These are phyloP conservation scores for Botrytis galanthina DNA, from an alignment of 2,329 filamentous ascomycete genomes.

Conservation along the genomic window DNA sequence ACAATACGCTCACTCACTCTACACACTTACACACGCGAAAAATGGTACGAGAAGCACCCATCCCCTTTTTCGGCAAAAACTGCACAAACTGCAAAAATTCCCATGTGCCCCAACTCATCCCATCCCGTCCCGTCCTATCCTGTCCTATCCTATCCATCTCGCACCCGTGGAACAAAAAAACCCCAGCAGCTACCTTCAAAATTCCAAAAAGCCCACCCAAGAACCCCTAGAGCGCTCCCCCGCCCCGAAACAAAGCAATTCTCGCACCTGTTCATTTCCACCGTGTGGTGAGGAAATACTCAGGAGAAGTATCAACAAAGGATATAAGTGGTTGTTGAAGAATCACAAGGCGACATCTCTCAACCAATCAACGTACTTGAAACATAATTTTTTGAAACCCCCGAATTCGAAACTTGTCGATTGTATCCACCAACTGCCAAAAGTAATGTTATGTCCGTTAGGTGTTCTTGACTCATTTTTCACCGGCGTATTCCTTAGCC, in stretches of 20 bases:
- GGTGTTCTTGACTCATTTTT: not conserved
- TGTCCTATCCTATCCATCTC: too few species aligned
- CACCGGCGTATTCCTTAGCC: not conserved
- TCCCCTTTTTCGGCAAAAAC: not conserved
- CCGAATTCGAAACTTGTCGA: not conserved
- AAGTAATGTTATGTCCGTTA: not conserved
- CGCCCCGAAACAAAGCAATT: not conserved
- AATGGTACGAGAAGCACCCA: not conserved
- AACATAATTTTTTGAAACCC: conserved; percentile 1
- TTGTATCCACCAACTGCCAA: not conserved
- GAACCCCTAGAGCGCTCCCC: not conserved
- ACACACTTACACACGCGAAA: not conserved
- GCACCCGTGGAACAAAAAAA: not conserved
- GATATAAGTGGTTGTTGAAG: not conserved
- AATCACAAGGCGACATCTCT: not conserved
- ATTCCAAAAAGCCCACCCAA: not conserved
- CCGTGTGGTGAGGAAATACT: too few species aligned
- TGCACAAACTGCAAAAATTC: not conserved
- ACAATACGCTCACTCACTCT: not conserved
- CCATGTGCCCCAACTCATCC: too few species aligned
- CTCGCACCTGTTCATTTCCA: not conserved
- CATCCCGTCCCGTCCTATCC: not conserved
- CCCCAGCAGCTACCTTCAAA: not conserved
- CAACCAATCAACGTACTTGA: conserved; percentile 9
- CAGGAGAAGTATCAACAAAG: not conserved